These are phyloP conservation scores for Colletotrichum ledebouriae DNA, from an alignment of 2,329 filamentous ascomycete genomes.

Conservation along the genomic window DNA sequence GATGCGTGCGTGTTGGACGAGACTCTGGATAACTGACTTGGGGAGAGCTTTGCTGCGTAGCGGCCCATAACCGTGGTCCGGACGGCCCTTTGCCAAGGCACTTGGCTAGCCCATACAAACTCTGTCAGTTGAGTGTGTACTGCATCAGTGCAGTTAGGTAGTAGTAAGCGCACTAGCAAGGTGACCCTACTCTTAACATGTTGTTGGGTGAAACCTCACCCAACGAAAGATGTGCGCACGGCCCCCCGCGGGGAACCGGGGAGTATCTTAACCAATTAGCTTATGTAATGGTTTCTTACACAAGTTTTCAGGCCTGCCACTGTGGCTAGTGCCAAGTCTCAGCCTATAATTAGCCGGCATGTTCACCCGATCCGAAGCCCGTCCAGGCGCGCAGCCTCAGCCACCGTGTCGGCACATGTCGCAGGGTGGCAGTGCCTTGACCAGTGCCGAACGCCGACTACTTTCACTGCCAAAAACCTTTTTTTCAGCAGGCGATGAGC, in stretches of 20 bases:
- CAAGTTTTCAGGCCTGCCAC: background rate
- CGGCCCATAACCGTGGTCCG: constrained; percentile 1
- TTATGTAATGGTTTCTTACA: constrained; percentile 46
- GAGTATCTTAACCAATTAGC: too few relatives aligned
- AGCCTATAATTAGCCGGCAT: constrained; percentile 15
- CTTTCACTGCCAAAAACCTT: constrained; percentile 27
- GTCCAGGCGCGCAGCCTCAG: constrained; percentile 2
- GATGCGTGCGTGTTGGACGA: background rate
- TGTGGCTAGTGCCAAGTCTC: background rate
- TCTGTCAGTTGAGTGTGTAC: constrained; percentile 1
- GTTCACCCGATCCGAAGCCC: background rate
- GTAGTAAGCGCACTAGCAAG: background rate
- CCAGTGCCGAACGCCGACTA: constrained; percentile 26
- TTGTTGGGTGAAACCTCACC: constrained; percentile 28
- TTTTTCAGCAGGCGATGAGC: constrained; percentile 11
- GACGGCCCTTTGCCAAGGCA: background rate
- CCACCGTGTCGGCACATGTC: constrained; percentile 27
- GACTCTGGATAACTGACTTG: background rate
- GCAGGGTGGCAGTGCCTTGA: constrained; percentile 30
- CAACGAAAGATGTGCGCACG: too few relatives aligned
- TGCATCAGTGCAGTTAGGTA: background rate
- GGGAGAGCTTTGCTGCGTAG: background rate
- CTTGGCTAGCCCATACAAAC: constrained; percentile 1
- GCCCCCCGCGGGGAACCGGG: too few relatives aligned
- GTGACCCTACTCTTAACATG: constrained; percentile 6